phyloP scores from a whole-genome alignment of 2,329 filamentous ascomycete genomes.

The Sphaceloma murrayae region DNA sequence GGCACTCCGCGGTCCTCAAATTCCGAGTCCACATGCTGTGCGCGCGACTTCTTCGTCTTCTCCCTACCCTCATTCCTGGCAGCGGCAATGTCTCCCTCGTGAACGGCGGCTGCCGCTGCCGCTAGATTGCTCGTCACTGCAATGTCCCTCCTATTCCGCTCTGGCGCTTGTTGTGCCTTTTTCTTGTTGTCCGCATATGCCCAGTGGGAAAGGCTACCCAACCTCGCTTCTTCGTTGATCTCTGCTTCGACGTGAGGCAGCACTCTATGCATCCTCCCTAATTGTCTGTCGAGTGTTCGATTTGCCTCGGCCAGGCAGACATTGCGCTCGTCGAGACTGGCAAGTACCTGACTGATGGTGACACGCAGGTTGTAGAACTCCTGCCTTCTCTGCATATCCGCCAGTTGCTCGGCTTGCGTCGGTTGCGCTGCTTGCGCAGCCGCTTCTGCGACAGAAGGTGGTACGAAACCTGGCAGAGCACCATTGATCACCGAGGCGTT shows the following conservation, averaged over 20 bases:
- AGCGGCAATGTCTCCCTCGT: conserved; percentile 74
- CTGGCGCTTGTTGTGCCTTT: conserved; percentile 50
- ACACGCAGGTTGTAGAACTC: conserved; percentile 69
- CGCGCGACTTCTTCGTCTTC: conserved; percentile 55
- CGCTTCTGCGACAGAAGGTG: conserved; percentile 14
- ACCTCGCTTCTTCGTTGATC: conserved; percentile 88
- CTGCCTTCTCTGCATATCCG: conserved; percentile 58
- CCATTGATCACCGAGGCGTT: conserved; percentile 33
- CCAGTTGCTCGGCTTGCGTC: conserved; percentile 27
- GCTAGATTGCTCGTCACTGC: conserved; percentile 60
- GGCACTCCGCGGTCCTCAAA: conserved; percentile 55
- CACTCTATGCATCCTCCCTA: conserved; percentile 74
- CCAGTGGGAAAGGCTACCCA: conserved; percentile 89
- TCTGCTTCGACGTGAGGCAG: conserved; percentile 80
- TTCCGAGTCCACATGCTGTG: conserved; percentile 65
- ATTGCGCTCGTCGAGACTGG: conserved; percentile 93
- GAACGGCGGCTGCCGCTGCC: conserved; percentile 61
- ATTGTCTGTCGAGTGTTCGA: conserved; percentile 75
- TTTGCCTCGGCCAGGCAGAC: conserved; percentile 91
- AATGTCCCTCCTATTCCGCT: conserved; percentile 68
- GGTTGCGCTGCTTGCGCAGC: conserved; percentile 15
- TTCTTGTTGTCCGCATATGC: conserved; percentile 76
- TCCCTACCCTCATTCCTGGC: conserved; percentile 73
- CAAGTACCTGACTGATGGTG: conserved; percentile 73
- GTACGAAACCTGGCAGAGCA: conserved; percentile 20